Base-by-base conservation (phyloP, 2,329 filamentous ascomycete genomes). In the Plectosphaerella plurivora region DNA sequence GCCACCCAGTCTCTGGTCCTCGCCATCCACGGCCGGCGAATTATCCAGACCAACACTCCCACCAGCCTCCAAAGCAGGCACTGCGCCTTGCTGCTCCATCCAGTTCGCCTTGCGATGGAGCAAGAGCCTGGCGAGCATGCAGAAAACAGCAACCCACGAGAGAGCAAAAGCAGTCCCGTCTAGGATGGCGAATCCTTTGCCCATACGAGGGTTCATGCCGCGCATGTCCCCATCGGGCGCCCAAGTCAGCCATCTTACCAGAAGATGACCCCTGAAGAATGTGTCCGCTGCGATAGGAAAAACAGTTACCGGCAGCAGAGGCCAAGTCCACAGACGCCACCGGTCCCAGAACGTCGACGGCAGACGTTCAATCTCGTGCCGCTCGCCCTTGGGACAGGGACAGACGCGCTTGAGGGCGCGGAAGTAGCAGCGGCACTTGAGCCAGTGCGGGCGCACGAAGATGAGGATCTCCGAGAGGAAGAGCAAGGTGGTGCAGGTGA, bases 391-490 rank as follows among this genome's bases (percentile, higher is more conserved):
- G n/a, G 55, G 55, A 45, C 55, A 57, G 5, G 55, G 54, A 18
- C 51, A 56, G 3, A 50, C 18, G 20, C 54, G 44, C 54, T 54
- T 57, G 16, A 57, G n/a, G 7, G 2, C 18, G 3, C 48, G 8
- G n/a, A 53, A 57, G 44, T 54, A 52, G 47, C 54, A 57, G 16
- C 36, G 50, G 50, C 55, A 57, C 7, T 37, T 37, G 49, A 57
- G 41, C 45, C 47, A 52, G 42, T 50, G 47, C 16, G 55, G 55
- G 15, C 54, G 55, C 2, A 9, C 45, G 15, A 12, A 20, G 15
- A 54, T 45, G n/a, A 52, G 46, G 5, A 50, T 1, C 14, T 57
- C 55, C 18, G 54, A 9, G 11, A 42, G 12, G 9, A 41, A 2
- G 33, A 57, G 11, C 18, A 28, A 4, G 10, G 46, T 28, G 4